These are phyloP conservation scores for Solanum appendiculatum DNA, from an alignment of 257 asterid species.

Conservation along the genomic window DNA sequence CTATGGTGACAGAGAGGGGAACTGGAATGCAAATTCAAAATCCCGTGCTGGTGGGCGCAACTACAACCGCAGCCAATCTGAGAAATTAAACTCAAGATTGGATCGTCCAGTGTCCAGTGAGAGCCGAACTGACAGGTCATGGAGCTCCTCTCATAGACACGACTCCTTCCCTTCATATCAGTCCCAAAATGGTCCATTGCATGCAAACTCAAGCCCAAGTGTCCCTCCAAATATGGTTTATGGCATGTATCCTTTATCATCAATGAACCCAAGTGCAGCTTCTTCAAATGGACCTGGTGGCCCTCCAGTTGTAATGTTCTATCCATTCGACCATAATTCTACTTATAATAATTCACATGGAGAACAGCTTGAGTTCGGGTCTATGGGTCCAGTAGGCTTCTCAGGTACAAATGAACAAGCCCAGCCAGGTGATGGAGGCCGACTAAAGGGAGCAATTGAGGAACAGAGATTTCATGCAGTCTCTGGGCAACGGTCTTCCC, in stretches of 20 bases:
- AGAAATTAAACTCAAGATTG: constrained; percentile 49
- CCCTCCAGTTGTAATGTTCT: constrained; percentile 53
- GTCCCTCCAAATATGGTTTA: constrained; percentile 42
- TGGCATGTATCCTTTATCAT: constrained; percentile 51
- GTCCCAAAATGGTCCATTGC: constrained; percentile 64
- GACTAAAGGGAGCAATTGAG: constrained; percentile 34
- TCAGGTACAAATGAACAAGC: constrained; percentile 50
- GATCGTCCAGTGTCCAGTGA: constrained; percentile 47
- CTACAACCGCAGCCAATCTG: constrained; percentile 57
- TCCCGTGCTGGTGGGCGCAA: constrained; percentile 53
- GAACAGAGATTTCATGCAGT: constrained; percentile 35
- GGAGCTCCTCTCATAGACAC: constrained; percentile 31
- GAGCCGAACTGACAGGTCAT: constrained; percentile 53
- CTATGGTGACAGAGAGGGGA: constrained; percentile 64
- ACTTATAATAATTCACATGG: constrained; percentile 37
- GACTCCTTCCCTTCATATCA: constrained; percentile 40
- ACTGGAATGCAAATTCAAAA: constrained; percentile 59
- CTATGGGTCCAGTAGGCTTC: constrained; percentile 58
- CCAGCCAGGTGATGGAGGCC: constrained; percentile 48
- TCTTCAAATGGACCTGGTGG: constrained; percentile 35
- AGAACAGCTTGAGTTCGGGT: constrained; percentile 85
- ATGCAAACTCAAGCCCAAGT: constrained; percentile 40
- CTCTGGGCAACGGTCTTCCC: constrained; percentile 43
- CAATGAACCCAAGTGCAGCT: constrained; percentile 35
- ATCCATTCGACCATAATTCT: constrained; percentile 50